A percentile compares a stretch with the other conserved stretches of the same genome.
Conservation (phyloP, 441 rosid species). For the Adansonia rubrostipa region DNA sequence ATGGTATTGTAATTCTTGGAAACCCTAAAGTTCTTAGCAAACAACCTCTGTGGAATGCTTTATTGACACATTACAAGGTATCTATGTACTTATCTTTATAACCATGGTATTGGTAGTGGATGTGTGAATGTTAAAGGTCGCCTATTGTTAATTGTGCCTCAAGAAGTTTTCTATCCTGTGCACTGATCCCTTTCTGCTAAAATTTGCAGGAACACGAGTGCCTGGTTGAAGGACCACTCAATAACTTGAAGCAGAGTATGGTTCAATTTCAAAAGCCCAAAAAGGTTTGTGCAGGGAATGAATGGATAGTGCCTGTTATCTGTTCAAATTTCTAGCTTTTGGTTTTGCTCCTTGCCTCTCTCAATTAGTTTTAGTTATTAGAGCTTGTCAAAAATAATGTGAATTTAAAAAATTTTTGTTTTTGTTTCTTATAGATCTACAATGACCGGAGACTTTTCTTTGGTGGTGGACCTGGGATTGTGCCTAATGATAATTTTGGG, state of each 20-base stretch:
- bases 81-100: slow-evolving; percentile 9
- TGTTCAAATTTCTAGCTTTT: slow-evolving; percentile 11
- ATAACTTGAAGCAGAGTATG: slow-evolving; percentile 98
- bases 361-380: slow-evolving; percentile 5
- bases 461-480: slow-evolving; percentile 88
- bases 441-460: slow-evolving; percentile 86
- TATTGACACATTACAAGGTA: slow-evolving; percentile 97
- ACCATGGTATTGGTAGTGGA: slow-evolving; percentile 7
- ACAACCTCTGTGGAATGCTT: slow-evolving; percentile 96
- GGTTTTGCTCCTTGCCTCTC: neutral
- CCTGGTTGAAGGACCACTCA: slow-evolving; percentile 98
- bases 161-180: neutral
- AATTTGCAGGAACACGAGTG: slow-evolving; percentile 79
- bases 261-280: slow-evolving; percentile 97
- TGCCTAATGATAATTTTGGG: slow-evolving; percentile 72
- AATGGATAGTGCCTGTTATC: slow-evolving; percentile 13
- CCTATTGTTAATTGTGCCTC: neutral
- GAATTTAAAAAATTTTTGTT: slow-evolving; percentile 8
- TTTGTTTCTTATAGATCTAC: slow-evolving; percentile 63
- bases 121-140: slow-evolving; percentile 7
- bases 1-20: slow-evolving; percentile 96
- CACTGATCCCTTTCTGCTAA: slow-evolving; percentile 10
- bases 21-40: slow-evolving; percentile 98
- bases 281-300: slow-evolving; percentile 27
- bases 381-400: neutral